Evolutionary conservation across 1,139 yeast species (phyloP), one percentile per base, ranked within the genome.

Genomic region (Yamadazyma conglobata): DNA sequence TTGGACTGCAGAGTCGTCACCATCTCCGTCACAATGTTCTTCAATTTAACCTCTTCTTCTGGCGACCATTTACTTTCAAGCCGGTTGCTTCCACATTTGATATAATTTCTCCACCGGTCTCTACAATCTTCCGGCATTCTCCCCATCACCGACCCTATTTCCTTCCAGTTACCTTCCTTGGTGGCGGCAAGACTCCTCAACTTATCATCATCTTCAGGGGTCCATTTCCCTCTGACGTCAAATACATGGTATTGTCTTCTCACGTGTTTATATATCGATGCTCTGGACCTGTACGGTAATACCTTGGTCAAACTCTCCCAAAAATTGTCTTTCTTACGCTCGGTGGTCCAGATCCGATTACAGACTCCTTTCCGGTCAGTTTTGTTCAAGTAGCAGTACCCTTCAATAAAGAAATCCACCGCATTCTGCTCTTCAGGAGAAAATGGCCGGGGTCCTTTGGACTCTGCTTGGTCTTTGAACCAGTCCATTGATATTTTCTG

Each of bases 51-150:
- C 52, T 88, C 96, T 50, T 88, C 96, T 24, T 74, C 79, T 1
- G 56, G 52, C 0, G 80, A 64, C 97, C 97, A 89, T 52, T 82
- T 84, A 54, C 85, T 81, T 30, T 73, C 72, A 10, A 77, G 74
- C 41, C 96, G 67, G 35, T 74, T 75, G 10, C 65, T 66, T 17
- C 96, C 96, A 60, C 96, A 88, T 54, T 88, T 88, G 39, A 88
- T 83, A 50, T 89, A 89, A 55, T 89, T 89, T 56, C 97, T 72
- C 95, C 95, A 89, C 42, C 97, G 70, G 53, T 89, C 97, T 43
- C 97, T 72, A 54, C 96, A 88, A 59, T 89, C 97, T 50, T 89
- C 97, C 0, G 97, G 96, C 97, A 89, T 89, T 48, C 97, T 72
- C 9, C 86, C 86, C 77, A 88, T 65, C 6, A 68, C 59, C 33